Base-by-base conservation (phyloP, 371 early-diverging fungal genomes). In the Mucor circinelloides region DNA sequence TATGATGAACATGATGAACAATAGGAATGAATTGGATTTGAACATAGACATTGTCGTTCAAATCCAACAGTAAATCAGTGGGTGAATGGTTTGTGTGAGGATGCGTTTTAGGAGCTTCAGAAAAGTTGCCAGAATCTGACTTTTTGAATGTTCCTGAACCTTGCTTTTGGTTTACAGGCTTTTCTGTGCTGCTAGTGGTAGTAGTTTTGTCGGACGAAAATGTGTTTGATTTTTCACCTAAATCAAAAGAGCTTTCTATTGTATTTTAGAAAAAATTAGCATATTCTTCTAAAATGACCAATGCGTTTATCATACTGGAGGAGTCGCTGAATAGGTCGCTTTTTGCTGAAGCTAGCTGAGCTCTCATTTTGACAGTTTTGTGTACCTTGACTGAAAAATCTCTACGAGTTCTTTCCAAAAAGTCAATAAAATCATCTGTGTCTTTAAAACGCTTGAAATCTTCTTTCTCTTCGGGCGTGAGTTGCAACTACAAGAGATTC, bases 341-440 rank as follows among this genome's bases (percentile, higher is more conserved):
- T 64, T 64, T 67, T 34, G 61, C 60, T 13, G 52, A 36, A 13
- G 54, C 42, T 23, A 66, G 6, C 42, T 61, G 42, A 6, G 54
- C 50, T 12, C 58, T 58, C 8, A 70, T 28, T 21, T 75, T 52
- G n/a, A 77, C 75, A 4, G 79, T 76, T 30, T 79, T 83, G 54
- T 83, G 83, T 19, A 81, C 70, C 36, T 79, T 80, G 28, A 83
- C 67, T 13, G 83, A 73, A 62, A 73, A 81, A 10, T 74, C 66
- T 57, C 79, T 71, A 3, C 69, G 72, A 3, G 74, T 74, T 21
- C 70, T 68, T 50, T 81, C 78, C 28, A 83, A 73, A 27, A 83
- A 76, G 19, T 83, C 81, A 52, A 81, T 76, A 4, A 83, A 66
- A 12, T 74, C 76, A 68, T 83, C 83, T 1, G 79, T 77, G 48